Base-by-base conservation (phyloP, 164 flowering plant species). In the Sextonia rubra region DNA sequence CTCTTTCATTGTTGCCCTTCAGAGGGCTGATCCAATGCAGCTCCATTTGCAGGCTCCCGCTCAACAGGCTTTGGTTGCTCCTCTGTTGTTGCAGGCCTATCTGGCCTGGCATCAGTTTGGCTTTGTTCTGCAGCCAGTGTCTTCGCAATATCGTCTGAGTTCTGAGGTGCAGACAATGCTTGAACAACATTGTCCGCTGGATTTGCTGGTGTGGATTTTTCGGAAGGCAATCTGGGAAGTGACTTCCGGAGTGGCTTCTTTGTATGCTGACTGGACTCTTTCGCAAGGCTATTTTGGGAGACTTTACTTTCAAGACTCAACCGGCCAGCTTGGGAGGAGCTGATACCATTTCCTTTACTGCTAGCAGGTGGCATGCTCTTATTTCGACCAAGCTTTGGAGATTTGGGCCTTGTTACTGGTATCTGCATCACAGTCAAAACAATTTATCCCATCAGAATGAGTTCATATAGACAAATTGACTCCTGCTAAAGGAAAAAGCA, bases 341-440 rank as follows among this genome's bases (percentile, higher is more conserved):
- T 67, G 52, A 67, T 67, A 69, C 77, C 74, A 47, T 78, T 85
- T 75, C 75, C 92, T 79, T 81, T 37, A 37, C 89, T 22, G 71
- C 67, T 37, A 24, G 79, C 74, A 1, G 76, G 37, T 11, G 87
- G 27, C 47, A 86, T 75, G 66, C 74, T 76, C 87, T 91, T 95
- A 68, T 66, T 89, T 23, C 97, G 85, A 25, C 97, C 97, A 64
- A 95, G 86, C 76, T 93, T 95, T 56, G 98, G 98, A 69, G 99
- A 95, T 80, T 87, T 92, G 24, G 99, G 84, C 78, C 99, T 89
- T 9, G 99, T 94, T 37, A 96, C 76, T 25, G 98, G 99, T 71
- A 87, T 87, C 98, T 94, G 82, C 78, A 80, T 69, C 44, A 37
- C 55, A 77, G 23, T 65, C 12, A 44, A 18, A 66, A 20, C 15